Percentiles rank a stretch among this genome's conserved stretches.
Conservation (phyloP, 2,329 filamentous ascomycete species). For the Magnaporthales sp. region DNA sequence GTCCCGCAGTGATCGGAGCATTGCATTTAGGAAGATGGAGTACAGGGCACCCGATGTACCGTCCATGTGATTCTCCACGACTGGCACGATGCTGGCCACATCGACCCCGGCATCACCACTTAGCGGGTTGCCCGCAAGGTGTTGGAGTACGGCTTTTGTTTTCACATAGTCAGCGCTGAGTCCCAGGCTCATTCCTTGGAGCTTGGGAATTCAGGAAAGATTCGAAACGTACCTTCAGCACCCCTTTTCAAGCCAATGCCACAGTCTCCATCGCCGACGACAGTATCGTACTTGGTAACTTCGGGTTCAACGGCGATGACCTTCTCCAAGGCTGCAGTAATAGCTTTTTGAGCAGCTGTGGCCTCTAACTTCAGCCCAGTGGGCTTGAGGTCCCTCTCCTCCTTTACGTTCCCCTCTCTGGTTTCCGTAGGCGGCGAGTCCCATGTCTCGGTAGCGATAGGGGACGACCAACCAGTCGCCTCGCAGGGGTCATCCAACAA, state of each 20-base stretch:
- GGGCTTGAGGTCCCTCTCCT: constrained; percentile 24
- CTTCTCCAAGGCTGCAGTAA: constrained; percentile 49
- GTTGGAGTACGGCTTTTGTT: constrained; percentile 39
- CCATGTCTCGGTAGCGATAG: constrained; percentile 56
- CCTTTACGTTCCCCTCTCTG: constrained; percentile 27
- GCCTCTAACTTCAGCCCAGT: constrained; percentile 47
- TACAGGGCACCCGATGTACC: constrained; percentile 53
- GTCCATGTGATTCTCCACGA: constrained; percentile 51
- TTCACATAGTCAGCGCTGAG: neutral
- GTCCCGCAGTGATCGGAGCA: constrained; percentile 53
- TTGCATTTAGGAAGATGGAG: constrained; percentile 83
- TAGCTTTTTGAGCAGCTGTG: constrained; percentile 35
- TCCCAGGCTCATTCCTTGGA: neutral
- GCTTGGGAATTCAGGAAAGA: neutral
- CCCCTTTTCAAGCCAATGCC: constrained; percentile 79
- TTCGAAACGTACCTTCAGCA: constrained; percentile 53
- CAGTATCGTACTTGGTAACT: constrained; percentile 66
- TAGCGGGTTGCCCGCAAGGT: constrained; percentile 32
- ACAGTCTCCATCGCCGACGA: constrained; percentile 87
- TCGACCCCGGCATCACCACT: constrained; percentile 45
- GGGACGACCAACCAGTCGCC: constrained; percentile 61
- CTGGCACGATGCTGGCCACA: constrained; percentile 40
- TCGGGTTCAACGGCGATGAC: constrained; percentile 62
- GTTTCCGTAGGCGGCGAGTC: constrained; percentile 42
- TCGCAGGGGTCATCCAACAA: constrained; percentile 62